Evolutionary conservation across 2,329 filamentous ascomycete species (phyloP), one percentile per base, ranked within the genome.

Genomic region (Cladobotryum protrusum): DNA sequence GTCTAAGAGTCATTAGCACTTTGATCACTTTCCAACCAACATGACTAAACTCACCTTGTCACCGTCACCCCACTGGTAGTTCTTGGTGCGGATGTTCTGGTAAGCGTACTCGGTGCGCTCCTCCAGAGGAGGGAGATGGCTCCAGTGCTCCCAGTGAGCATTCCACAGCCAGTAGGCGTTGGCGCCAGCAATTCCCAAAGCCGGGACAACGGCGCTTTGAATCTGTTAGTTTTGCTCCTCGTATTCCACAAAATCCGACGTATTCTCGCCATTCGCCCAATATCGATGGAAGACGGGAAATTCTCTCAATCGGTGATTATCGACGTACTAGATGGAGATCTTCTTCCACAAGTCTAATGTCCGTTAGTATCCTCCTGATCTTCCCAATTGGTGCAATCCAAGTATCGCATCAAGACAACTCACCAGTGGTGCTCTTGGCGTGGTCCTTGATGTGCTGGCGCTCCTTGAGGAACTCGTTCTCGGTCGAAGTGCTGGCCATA

Each of bases 61-160:
- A 67, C 93, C 93, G 67, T 97, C 79, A 59, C 92, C 91, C 87
- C 87, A 99, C 66, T 82, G 84, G 79, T 74, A 99, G 82, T 96
- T 96, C 85, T 93, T 96, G 70, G 82, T 81, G 69, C 93, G 87
- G 72, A 99, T 87, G 81, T 99, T 99, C 82, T 95, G 89, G 83
- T 95, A 99, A 53, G 90, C 76, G 75, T 97, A 99, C 78, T 97
- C 89, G 64, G 80, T 74, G 67, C 88, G 86, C 76, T 99, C 93
- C 78, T 95, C 89, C 61, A 92, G 78, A 59, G 93, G 87, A 54
- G 87, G 82, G 71, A 88, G 74, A 75, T 97, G 92, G 47, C 72
- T 74, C 82, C 86, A 89, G 80, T 99, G 93, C 74, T 95, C 88
- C 92, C 92, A 97, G 75, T 99, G 93, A 76, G 95, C 89, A 64